A percentile compares a stretch with the other conserved stretches of the same genome.
Evolutionary conservation across 2,329 filamentous ascomycete species (phyloP).

Genomic region (Penicillium corylophilum): DNA sequence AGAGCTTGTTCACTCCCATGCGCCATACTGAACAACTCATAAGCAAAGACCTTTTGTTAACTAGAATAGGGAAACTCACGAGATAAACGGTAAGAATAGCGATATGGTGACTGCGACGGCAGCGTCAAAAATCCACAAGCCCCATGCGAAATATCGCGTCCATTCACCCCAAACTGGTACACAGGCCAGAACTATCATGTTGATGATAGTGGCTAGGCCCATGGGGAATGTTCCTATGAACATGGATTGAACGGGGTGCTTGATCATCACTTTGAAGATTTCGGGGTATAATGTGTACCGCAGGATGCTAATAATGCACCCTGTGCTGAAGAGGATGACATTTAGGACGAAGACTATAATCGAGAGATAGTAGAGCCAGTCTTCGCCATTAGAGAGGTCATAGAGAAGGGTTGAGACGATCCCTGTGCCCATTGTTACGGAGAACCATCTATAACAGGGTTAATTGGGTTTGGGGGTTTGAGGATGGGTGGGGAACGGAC

Average conservation of each 20-base stretch:
- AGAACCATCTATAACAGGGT: slow-evolving; percentile 38
- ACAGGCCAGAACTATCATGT: slow-evolving; percentile 63
- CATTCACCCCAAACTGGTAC: slow-evolving; percentile 60
- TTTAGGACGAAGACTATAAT: slow-evolving; percentile 39
- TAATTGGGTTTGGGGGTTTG: neutral
- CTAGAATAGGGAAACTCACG: slow-evolving; percentile 40
- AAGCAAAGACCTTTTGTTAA: neutral
- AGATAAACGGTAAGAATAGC: slow-evolving; percentile 57
- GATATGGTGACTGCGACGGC: slow-evolving; percentile 55
- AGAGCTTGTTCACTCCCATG: slow-evolving; percentile 35
- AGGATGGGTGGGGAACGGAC: slow-evolving; percentile 20
- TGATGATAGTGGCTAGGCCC: slow-evolving; percentile 67
- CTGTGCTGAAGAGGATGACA: slow-evolving; percentile 34
- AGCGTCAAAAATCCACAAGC: slow-evolving; percentile 59
- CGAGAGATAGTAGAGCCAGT: slow-evolving; percentile 42
- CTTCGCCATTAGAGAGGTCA: slow-evolving; percentile 39
- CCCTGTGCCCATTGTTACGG: slow-evolving; percentile 44
- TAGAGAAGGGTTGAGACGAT: slow-evolving; percentile 42
- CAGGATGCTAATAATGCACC: slow-evolving; percentile 52
- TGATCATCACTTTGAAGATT: slow-evolving; percentile 66
- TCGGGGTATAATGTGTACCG: slow-evolving; percentile 66
- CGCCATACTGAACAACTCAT: slow-evolving; percentile 20
- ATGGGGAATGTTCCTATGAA: slow-evolving; percentile 70
- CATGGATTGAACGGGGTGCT: slow-evolving; percentile 64
- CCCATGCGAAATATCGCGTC: slow-evolving; percentile 57